Conservation (phyloP, 225 moss, liverwort and hornwort species). For the Asterella californica region DNA sequence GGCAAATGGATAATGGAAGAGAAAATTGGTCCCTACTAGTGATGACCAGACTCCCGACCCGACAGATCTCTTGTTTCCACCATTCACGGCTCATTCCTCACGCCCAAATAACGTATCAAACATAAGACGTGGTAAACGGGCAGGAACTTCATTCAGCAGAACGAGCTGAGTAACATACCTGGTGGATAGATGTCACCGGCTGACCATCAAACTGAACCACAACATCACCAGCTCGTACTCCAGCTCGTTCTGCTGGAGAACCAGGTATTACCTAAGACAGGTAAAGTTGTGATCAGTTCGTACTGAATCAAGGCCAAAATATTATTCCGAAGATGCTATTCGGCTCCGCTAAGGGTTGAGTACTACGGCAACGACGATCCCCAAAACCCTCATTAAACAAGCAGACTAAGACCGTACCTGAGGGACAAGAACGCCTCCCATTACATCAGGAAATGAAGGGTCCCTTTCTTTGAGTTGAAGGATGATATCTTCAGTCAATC, state of each 20-base stretch:
- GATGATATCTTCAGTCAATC: slow-evolving; percentile 73
- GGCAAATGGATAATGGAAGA: neutral
- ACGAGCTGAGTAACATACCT: slow-evolving; percentile 47
- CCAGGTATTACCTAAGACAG: slow-evolving; percentile 73
- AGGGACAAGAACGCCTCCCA: slow-evolving; percentile 72
- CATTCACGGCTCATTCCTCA: neutral
- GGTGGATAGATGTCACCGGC: slow-evolving; percentile 54
- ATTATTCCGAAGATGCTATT: neutral
- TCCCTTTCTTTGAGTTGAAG: slow-evolving; percentile 71
- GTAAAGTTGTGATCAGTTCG: neutral
- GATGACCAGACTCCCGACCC: neutral
- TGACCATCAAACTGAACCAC: slow-evolving; percentile 68
- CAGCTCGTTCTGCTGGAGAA: slow-evolving; percentile 78
- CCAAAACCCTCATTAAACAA: neutral
- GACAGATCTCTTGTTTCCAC: neutral
- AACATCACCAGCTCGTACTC: slow-evolving; percentile 70
- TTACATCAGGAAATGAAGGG: slow-evolving; percentile 67
- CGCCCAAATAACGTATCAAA: neutral
- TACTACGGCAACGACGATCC: neutral
- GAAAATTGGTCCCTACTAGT: neutral
- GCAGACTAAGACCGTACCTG: slow-evolving; percentile 41
- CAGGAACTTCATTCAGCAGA: neutral
- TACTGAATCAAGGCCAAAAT: neutral
- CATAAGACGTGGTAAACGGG: too few species aligned
- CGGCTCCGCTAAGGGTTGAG: neutral